Base-by-base conservation (phyloP, 495 filamentous ascomycete species). In the Daldinia grandis region DNA sequence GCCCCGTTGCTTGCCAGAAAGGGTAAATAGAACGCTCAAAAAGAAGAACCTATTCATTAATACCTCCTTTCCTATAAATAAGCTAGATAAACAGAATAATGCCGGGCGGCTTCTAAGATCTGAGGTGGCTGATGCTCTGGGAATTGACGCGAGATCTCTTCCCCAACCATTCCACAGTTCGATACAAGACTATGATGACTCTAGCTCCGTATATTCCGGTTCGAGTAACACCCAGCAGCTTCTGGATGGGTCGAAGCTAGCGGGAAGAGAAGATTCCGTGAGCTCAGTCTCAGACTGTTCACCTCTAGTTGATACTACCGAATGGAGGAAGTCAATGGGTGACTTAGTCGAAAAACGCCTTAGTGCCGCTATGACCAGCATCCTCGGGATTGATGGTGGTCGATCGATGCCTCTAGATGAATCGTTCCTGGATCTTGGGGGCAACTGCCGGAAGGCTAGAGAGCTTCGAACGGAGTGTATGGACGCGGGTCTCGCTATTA, bases 381-480 rank as follows among this genome's bases (percentile, higher is more conserved):
- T 80, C 6, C 74, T 83, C 6, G 73, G 73, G 28, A 64, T 79
- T 0, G 66, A 73, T 12, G 58, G 61, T 14, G 72, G n/a, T n/a
- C n/a, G 58, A n/a, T 37, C 56, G 0, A 31, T 80, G 2, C 73
- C 70, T 28, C 37, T 75, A 19, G 69, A 80, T 38, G 72, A 75
- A 27, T 83, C 81, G 40, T 83, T 83, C 44, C 55, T 57, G 27
- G 81, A 83, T 19, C 74, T 83, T 47, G 81, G 81, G 14, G 81
- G 81, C 6, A 73, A 77, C 57, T 76, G 76, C 5, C 60, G 74
- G 42, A 77, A 69, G 25, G 81, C 81, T 15, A 72, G 59, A 14
- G 78, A 74, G 10, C 68, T 83, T 9, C 64, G 76, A 30, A 74
- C 64, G 31, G 74, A 65, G 5, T 82, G 81, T 35, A 69, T 80